phyloP scores from a whole-genome alignment of 2,329 filamentous ascomycete genomes.

The Monilinia fructicola region DNA sequence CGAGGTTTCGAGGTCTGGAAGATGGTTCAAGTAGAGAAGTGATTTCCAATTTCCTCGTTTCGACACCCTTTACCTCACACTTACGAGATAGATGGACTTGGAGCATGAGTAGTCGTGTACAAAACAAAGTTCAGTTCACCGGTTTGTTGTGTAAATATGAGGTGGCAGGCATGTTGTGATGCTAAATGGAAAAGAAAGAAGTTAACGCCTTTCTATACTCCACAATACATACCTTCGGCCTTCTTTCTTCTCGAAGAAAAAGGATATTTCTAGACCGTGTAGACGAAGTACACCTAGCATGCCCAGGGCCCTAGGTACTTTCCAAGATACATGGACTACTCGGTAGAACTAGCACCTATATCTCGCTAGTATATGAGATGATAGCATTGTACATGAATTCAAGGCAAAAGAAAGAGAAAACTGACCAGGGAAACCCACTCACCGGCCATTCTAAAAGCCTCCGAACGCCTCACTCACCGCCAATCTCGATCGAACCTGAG shows the following conservation, averaged over 20 bases:
- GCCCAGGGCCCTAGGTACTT: neutral
- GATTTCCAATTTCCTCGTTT: neutral
- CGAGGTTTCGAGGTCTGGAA: neutral
- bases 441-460: conserved; percentile 14
- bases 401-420: neutral
- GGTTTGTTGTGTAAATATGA: conserved; percentile 5
- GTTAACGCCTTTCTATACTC: neutral
- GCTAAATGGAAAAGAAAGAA: neutral
- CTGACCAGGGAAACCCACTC: neutral
- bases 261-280: neutral
- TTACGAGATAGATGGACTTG: conserved; percentile 13
- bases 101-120: conserved; percentile 1
- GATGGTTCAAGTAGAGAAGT: neutral
- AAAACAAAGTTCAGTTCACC: neutral
- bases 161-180: conserved; percentile 15
- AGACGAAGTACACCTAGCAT: neutral
- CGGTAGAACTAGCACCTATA: neutral
- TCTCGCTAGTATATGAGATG: neutral
- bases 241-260: conserved; percentile 12
- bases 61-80: conserved; percentile 6
- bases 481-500: conserved; percentile 19
- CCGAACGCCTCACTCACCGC: conserved; percentile 19
- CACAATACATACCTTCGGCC: conserved; percentile 7
- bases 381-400: conserved; percentile 14
- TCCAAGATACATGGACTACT: neutral